phyloP scores from a whole-genome alignment of 1,284 basidiomycete genomes.

The Pisolithus thermaeus region DNA sequence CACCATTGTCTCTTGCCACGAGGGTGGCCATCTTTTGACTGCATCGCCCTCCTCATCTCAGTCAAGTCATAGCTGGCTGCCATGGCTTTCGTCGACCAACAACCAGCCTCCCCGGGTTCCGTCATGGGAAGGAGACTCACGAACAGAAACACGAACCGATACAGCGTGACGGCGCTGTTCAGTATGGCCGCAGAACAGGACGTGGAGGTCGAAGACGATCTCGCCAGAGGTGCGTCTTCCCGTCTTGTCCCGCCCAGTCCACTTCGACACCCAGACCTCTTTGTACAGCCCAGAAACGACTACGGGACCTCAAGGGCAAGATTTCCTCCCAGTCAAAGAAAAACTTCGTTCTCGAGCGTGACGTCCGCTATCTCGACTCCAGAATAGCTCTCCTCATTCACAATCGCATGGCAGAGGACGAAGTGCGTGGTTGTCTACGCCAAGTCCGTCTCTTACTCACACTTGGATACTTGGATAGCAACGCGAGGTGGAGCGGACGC shows the following conservation, averaged over 20 bases:
- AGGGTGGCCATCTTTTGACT: conserved; percentile 26
- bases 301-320: conserved; percentile 93
- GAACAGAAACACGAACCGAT: conserved; percentile 93
- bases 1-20: conserved; percentile 23
- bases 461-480: conserved; percentile 43
- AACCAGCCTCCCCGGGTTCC: conserved; percentile 52
- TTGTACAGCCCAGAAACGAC: conserved; percentile 81
- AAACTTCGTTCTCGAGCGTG: conserved; percentile 97
- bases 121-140: conserved; percentile 70
- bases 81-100: conserved; percentile 64
- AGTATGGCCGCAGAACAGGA: conserved; percentile 99
- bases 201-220: conserved; percentile 96
- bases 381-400: conserved; percentile 97
- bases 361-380: conserved; percentile 97
- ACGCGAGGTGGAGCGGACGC: conserved; percentile 88
- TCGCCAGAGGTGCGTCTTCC: conserved; percentile 77
- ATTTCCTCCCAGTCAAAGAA: conserved; percentile 99
- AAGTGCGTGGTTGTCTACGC: conserved; percentile 48
- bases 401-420: conserved; percentile 95
- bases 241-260: not conserved
- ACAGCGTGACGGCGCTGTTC: conserved; percentile 93
- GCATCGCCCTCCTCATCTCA: conserved; percentile 10
- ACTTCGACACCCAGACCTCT: not conserved
- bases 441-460: not conserved
- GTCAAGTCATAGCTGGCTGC: conserved; percentile 7